phyloP scores from a whole-genome alignment of 2,329 filamentous ascomycete species.

The Pseudovirgaria hyperparasitica region DNA sequence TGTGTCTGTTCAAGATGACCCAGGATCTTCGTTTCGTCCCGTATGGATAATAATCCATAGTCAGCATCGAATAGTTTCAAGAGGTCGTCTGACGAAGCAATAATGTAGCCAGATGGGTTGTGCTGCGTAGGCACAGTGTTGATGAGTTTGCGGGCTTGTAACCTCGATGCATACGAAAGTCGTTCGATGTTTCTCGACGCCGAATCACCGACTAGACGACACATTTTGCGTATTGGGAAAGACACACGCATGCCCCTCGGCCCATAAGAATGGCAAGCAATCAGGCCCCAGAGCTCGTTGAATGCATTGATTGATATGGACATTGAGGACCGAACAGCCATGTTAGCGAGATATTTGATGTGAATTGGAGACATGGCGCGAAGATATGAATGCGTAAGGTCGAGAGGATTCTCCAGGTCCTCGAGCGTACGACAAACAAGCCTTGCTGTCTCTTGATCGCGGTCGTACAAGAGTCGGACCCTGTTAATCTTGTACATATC shows the following conservation, averaged over 20 bases:
- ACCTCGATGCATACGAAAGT: conserved; percentile 69
- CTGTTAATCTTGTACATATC: conserved; percentile 88
- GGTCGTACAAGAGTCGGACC: conserved; percentile 75
- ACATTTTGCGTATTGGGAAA: conserved; percentile 88
- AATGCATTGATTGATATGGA: conserved; percentile 87
- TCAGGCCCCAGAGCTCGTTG: conserved; percentile 73
- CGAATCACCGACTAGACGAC: conserved; percentile 71
- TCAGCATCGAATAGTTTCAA: conserved; percentile 77
- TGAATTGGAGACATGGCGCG: conserved; percentile 87
- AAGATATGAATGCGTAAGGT: conserved; percentile 74
- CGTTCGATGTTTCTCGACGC: conserved; percentile 80
- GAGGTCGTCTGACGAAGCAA: conserved; percentile 77
- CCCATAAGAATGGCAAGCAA: conserved; percentile 76
- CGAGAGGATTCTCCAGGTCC: conserved; percentile 62
- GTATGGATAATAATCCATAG: conserved; percentile 72
- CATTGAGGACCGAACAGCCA: conserved; percentile 90
- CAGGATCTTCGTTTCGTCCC: conserved; percentile 78
- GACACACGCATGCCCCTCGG: conserved; percentile 72
- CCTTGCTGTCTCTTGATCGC: conserved; percentile 65
- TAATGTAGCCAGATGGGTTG: conserved; percentile 81
- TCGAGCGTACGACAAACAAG: conserved; percentile 66
- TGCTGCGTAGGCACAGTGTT: conserved; percentile 69
- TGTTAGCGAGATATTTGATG: conserved; percentile 74
- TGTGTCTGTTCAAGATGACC: conserved; percentile 64
- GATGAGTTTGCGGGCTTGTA: conserved; percentile 79